Evolutionary conservation across 768 basidiomycete species (phyloP).

Genomic region (Leccinum barrowsii): DNA sequence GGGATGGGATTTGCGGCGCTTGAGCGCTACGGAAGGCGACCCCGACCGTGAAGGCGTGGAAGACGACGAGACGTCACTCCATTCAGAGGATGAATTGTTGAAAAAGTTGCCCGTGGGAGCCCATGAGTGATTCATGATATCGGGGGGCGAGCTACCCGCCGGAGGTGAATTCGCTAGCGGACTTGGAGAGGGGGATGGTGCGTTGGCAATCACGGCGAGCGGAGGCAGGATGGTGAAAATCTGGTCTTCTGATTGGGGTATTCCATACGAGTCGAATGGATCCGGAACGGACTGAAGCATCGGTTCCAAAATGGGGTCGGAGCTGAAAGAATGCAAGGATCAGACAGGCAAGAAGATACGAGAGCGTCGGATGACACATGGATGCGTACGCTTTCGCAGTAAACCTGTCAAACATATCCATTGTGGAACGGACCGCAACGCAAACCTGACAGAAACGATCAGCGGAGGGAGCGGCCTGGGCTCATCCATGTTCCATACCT

Average conservation of each 20-base stretch:
- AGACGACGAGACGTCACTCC: constrained; percentile 44
- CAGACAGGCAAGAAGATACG: constrained; percentile 5
- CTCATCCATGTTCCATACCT: constrained; percentile 42
- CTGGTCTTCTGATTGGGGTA: constrained; percentile 81
- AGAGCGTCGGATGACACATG: constrained; percentile 3
- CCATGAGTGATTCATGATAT: constrained; percentile 45
- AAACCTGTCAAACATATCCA: constrained; percentile 89
- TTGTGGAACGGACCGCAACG: constrained; percentile 80
- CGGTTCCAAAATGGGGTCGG: constrained; percentile 87
- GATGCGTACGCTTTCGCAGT: constrained; percentile 78
- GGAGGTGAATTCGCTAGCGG: constrained; percentile 48
- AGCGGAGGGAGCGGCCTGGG: constrained; percentile 4
- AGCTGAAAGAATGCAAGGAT: constrained; percentile 38
- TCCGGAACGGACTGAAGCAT: constrained; percentile 89
- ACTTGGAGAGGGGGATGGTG: constrained; percentile 56
- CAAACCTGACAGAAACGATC: constrained; percentile 50
- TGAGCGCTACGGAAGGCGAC: constrained; percentile 43
- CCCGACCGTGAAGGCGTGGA: constrained; percentile 47
- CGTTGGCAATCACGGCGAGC: constrained; percentile 67
- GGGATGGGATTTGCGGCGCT: constrained; percentile 53
- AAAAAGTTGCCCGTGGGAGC: constrained; percentile 45
- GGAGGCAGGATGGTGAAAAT: constrained; percentile 93
- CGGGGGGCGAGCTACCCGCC: constrained; percentile 34
- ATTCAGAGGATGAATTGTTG: constrained; percentile 51
- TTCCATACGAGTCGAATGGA: constrained; percentile 90